Evolutionary conservation across 352 stramenopile genomes (phyloP), one percentile per base, ranked within the genome.

Genomic region (Globisporangium paroecandrum): DNA sequence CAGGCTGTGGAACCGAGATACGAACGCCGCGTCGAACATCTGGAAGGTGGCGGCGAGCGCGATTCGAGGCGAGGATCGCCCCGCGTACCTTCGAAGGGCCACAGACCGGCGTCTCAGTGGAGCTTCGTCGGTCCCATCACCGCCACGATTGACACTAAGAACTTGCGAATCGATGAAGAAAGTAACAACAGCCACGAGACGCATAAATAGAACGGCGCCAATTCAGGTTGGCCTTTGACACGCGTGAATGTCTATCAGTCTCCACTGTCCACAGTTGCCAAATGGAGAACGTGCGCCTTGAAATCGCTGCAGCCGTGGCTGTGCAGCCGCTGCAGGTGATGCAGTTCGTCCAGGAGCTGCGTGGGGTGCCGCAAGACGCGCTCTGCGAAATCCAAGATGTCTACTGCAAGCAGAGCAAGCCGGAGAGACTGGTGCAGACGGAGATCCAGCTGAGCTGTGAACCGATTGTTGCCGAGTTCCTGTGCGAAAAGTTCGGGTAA

Each of bases 401-500:
- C n/a, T 56, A 47, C 25, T 15, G 43, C n/a, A 58, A 55, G 41
- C 57, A 47, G 1, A 54, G 70, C 12, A 41, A 38, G 25, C 25
- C 9, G 1, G 25, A 58, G 38, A 24, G 38, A 18, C 32, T 53
- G 8, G 54, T 66, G n/a, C 67, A 51, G 13, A 70, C 61, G 12
- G 53, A 55, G 10, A 75, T 82, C 0, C 72, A 82, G 9, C 62
- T 90, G 51, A 75, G 46, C 41, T 91, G 82, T 51, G 82, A 88
- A 13, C 62, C 72, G 5, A 51, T 13, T 0, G 78, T 93, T n/a
- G 75, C 78, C 2, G 73, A 72, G 5, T 90, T 90, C 69, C 68
- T 93, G 2, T 90, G 79, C 66, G 68, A 84, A 20, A 83, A 82
- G 25, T 93, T 93, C 58, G 46, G 69, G 80, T 86, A 70, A 18